Evolutionary conservation across 2,329 filamentous ascomycete genomes (phyloP), one percentile per base, ranked within the genome.

Genomic region (Leptographium procerum): DNA sequence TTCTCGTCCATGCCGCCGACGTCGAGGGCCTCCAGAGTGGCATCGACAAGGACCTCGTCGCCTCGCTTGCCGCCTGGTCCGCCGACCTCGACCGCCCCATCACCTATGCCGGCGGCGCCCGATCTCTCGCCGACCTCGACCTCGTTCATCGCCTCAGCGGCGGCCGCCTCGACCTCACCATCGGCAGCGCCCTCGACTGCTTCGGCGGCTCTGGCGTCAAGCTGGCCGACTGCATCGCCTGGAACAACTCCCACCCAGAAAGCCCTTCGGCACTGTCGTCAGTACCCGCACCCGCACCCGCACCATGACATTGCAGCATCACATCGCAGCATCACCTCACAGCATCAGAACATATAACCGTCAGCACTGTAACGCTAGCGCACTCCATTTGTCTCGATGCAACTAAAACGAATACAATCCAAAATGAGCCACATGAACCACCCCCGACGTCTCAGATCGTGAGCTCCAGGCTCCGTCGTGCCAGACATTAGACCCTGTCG

Each of bases 1-100:
- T 99, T 68, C 81, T 99, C 57, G 94, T 99, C 68, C 94, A 99
- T 70, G 94, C 94, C 19, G 94, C 94, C 48, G 94, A 99, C 71
- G 94, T 96, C 63, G 94, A 99, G 73, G 94, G 94, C 14, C 77
- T 97, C 50, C 94, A 97, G 71, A 82, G 84, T 66, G 94, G 94
- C 52, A 88, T 99, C 63, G 94, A 99, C 66, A 87, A 94, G 70
- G 80, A 86, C 64, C 79, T 99, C 14, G 90, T 99, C 10, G 72
- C 78, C 64, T 83, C 79, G 64, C 76, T 99, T 56, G 84, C 90
- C 1, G 75, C 86, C 64, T 97, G 94, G 91, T 96, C 90, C 69
- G 85, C 77, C 45, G 92, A 96, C 65, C 22, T 57, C 19, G 24
- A 34, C 45, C 57, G 56, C 11, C 94, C 94, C 2, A 88, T 97